A percentile compares a stretch with the other conserved stretches of the same genome.
phyloP scores from a whole-genome alignment of 2,329 filamentous ascomycete species.

The Gaeumannomyces sp. region DNA sequence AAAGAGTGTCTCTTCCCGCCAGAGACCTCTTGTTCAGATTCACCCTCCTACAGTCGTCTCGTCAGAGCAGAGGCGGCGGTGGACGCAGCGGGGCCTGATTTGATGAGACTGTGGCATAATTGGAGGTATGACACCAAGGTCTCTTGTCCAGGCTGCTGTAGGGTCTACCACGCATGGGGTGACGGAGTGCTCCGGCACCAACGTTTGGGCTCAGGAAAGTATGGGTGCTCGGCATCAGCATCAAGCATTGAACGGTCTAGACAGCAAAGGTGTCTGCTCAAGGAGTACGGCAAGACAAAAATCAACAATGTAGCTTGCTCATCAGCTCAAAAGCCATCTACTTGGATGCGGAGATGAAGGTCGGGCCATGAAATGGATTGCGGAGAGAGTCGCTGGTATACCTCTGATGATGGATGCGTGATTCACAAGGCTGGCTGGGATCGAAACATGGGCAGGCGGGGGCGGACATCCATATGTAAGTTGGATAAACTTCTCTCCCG shows the following conservation, averaged over 20 bases:
- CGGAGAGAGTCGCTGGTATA: neutral
- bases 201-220: neutral
- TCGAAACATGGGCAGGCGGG: neutral
- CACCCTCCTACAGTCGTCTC: neutral
- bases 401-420: neutral
- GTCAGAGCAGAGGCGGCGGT: neutral
- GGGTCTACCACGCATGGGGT: neutral
- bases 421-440: neutral
- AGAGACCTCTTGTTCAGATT: neutral
- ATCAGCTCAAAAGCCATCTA: neutral
- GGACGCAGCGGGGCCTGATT: neutral
- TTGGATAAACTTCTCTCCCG: no score
- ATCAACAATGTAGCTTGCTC: neutral
- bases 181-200: neutral
- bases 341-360: neutral
- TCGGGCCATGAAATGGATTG: neutral
- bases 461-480: no score
- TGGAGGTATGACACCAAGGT: neutral
- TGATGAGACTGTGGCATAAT: neutral
- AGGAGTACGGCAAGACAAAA: constrained; percentile 1
- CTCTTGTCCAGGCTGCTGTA: neutral
- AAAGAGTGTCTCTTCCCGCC: neutral
- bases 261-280: neutral
- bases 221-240: neutral
- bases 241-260: neutral